Evolutionary conservation across 2,329 filamentous ascomycete genomes (phyloP).

Genomic region (Aspergillus brasiliensis): DNA sequence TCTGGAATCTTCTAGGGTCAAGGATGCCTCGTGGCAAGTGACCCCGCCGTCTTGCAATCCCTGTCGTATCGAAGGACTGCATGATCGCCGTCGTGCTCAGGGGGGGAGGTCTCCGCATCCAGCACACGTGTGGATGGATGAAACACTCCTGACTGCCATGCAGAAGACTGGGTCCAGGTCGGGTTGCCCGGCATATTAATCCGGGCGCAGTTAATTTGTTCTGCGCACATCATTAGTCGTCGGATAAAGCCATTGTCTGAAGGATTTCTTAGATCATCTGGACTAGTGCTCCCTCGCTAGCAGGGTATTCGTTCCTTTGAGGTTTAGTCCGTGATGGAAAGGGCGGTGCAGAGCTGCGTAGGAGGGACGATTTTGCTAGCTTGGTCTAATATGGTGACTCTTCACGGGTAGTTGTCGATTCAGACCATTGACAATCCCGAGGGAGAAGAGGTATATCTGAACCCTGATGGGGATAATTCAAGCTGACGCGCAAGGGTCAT

Average conservation of each 20-base stretch:
- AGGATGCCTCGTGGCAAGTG: neutral
- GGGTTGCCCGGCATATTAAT: conserved; percentile 6
- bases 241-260: neutral
- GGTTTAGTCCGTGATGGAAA: neutral
- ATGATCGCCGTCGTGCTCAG: conserved; percentile 5
- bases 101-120: conserved; percentile 5
- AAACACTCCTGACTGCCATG: conserved; percentile 9
- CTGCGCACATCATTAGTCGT: neutral
- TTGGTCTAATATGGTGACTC: neutral
- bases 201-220: conserved; percentile 1
- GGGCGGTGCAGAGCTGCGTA: neutral
- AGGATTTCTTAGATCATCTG: neutral
- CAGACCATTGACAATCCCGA: neutral
- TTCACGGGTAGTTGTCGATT: neutral
- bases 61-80: neutral
- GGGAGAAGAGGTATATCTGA: neutral
- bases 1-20: neutral
- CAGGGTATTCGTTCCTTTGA: neutral
- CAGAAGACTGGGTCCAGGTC: neutral
- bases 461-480: neutral
- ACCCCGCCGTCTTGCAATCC: neutral
- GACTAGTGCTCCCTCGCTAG: neutral
- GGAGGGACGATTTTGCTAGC: neutral
- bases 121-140: conserved; percentile 16
- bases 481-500: neutral